Evolutionary conservation across 1,284 basidiomycete species (phyloP).

Genomic region (Exsudoporus floridanus): DNA sequence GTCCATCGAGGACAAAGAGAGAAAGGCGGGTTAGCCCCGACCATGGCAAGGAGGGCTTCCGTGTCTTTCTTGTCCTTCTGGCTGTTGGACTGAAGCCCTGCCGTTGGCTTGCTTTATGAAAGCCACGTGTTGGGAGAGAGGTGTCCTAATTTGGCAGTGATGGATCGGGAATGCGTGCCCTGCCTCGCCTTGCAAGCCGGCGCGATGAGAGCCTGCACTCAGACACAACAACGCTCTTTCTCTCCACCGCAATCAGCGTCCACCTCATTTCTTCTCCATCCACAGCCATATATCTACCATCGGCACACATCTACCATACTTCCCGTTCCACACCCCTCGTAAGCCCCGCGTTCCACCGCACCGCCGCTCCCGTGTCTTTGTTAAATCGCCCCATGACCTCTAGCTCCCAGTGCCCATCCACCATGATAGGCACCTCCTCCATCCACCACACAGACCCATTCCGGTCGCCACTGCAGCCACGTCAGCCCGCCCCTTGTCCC

Average conservation of each 20-base stretch:
- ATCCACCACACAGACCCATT: background rate
- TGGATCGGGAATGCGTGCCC: constrained; percentile 37
- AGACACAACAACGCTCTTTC: constrained; percentile 17
- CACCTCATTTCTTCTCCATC: background rate
- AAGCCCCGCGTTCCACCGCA: background rate
- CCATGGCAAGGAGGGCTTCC: background rate
- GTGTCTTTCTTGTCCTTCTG: background rate
- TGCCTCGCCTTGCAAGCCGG: constrained; percentile 35
- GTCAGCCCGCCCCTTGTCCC: constrained; percentile 16
- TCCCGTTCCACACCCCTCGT: background rate
- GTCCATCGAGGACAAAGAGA: background rate
- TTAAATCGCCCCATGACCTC: constrained; percentile 13
- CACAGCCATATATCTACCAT: constrained; percentile 3
- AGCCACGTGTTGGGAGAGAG: constrained; percentile 32
- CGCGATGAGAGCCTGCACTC: constrained; percentile 25
- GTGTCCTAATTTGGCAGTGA: constrained; percentile 22
- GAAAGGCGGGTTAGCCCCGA: background rate
- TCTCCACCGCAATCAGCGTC: constrained; percentile 13
- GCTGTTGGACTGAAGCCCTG: background rate
- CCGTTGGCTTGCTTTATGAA: constrained; percentile 10
- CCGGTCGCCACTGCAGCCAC: constrained; percentile 17
- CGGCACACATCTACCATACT: background rate
- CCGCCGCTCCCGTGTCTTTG: background rate
- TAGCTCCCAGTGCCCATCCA: constrained; percentile 16
- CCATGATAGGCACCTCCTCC: constrained; percentile 20